Conservation (phyloP, 768 basidiomycete genomes). For the Calocybe indica region DNA sequence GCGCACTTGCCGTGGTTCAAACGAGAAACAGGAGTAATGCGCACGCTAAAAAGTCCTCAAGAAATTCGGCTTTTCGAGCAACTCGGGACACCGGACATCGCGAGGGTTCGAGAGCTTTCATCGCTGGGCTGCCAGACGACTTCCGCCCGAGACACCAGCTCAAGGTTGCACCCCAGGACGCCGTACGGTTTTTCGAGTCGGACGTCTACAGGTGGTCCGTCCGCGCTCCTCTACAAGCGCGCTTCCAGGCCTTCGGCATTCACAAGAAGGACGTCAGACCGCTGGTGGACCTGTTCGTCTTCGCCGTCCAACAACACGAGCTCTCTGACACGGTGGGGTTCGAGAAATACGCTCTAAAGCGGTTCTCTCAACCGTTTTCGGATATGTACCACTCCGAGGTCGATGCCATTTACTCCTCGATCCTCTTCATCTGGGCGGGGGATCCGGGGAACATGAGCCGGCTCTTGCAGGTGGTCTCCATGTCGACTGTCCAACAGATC, state of each 20-base stretch:
- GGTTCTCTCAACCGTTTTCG: slow-evolving; percentile 33
- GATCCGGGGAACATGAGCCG: slow-evolving; percentile 19
- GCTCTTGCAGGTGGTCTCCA: slow-evolving; percentile 20
- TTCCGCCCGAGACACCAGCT: too few relatives aligned
- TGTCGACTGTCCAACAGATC: slow-evolving; percentile 31
- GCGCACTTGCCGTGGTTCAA: too few relatives aligned
- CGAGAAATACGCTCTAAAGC: slow-evolving; percentile 31
- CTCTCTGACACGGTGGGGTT: slow-evolving; percentile 21
- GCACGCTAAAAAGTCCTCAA: too few relatives aligned
- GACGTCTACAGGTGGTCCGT: slow-evolving; percentile 35
- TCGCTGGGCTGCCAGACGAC: too few relatives aligned
- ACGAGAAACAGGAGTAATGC: too few relatives aligned
- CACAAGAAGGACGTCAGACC: slow-evolving; percentile 27
- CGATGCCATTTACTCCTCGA: slow-evolving; percentile 45
- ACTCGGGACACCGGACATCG: too few relatives aligned
- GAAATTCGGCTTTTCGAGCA: too few relatives aligned
- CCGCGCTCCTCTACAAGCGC: slow-evolving; percentile 21
- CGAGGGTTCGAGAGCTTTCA: too few relatives aligned
- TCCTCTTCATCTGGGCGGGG: slow-evolving; percentile 54
- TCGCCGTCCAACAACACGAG: slow-evolving; percentile 28
- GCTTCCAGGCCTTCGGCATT: slow-evolving; percentile 47
- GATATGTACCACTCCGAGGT: slow-evolving; percentile 17
- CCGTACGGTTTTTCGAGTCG: slow-evolving; percentile 26
- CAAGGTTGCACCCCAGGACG: slow-evolving; percentile 13
- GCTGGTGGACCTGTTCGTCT: slow-evolving; percentile 37